These are phyloP conservation scores for Cucumis hystrix DNA, from an alignment of 306 rosid genomes.

Conservation along the genomic window DNA sequence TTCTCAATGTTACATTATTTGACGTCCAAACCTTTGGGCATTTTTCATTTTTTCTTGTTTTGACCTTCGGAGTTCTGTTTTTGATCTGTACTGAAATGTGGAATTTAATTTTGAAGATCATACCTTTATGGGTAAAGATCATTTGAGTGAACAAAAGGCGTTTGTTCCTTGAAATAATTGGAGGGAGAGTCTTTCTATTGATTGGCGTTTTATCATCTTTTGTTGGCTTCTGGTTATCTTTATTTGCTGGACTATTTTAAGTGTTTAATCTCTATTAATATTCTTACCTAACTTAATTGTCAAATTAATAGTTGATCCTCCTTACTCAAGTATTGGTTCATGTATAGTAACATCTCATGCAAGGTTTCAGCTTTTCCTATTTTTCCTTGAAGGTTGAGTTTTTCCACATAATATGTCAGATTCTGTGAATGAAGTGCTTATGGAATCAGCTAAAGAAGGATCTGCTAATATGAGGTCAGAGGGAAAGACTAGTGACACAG, in stretches of 20 bases:
- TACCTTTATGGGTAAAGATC: neutral
- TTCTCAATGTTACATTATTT: neutral
- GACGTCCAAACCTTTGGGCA: neutral
- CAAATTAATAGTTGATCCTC: neutral
- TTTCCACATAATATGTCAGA: conserved; percentile 26
- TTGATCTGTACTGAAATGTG: neutral
- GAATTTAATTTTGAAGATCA: neutral
- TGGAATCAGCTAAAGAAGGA: conserved; percentile 29
- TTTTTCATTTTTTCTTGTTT: neutral
- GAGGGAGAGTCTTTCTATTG: neutral
- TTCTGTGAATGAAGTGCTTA: conserved; percentile 27
- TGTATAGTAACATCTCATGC: neutral
- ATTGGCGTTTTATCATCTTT: neutral
- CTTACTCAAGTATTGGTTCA: neutral
- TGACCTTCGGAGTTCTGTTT: neutral
- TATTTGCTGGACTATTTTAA: neutral
- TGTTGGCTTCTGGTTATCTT: neutral
- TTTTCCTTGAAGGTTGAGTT: neutral
- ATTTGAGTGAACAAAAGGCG: neutral
- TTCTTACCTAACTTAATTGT: neutral
- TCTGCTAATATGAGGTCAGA: conserved; percentile 25
- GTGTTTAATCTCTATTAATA: neutral
- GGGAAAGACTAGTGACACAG: conserved; percentile 27
- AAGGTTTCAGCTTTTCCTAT: neutral
- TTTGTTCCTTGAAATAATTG: neutral